Evolutionary conservation across 2,329 filamentous ascomycete species (phyloP), one percentile per base, ranked within the genome.

Genomic region (Sporothrix phasma): DNA sequence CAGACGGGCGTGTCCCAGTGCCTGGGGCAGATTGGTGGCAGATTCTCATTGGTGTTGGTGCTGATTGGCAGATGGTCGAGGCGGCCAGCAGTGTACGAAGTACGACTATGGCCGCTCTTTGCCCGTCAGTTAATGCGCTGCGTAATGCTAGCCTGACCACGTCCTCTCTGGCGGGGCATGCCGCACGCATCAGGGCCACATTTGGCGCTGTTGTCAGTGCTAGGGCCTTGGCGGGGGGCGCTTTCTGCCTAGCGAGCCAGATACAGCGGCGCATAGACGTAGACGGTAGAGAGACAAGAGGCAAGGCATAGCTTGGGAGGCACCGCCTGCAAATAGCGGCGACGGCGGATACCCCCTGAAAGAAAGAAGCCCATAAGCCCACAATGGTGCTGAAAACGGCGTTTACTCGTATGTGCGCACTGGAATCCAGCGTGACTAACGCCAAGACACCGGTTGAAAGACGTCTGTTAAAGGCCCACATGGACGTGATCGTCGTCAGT

Each of bases 181-280:
- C 49, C 17, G 49, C 29, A 34, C 49, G 17, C 24, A 45, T 29
- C 11, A 39, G n/a, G 17, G 22, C n/a, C 13, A 17, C 46, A 49
- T 34, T 53, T 17, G 13, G 15, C 19, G 29, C 41, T 41, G 26
- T 51, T 17, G 43, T 31, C n/a, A 19, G 6, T 43, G 49, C 56
- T 62, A 56, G 61, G 43, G 61, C 49, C 61, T 62, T 62, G 49
- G 61, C 61, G 49, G 24, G 22, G 24, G 15, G 47, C 19, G 17
- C n/a, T 37, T 56, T 47, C 47, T n/a, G n/a, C n/a, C n/a, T n/a
- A n/a, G n/a, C n/a, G n/a, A n/a, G n/a, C n/a, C n/a, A n/a, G n/a
- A n/a, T n/a, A n/a, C n/a, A n/a, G n/a, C n/a, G n/a, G n/a, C n/a
- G n/a, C n/a, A n/a, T n/a, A n/a, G n/a, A n/a, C n/a, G 26, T 49